phyloP scores from a whole-genome alignment of 1,284 basidiomycete species.

The Fomitiporia mediterranea region DNA sequence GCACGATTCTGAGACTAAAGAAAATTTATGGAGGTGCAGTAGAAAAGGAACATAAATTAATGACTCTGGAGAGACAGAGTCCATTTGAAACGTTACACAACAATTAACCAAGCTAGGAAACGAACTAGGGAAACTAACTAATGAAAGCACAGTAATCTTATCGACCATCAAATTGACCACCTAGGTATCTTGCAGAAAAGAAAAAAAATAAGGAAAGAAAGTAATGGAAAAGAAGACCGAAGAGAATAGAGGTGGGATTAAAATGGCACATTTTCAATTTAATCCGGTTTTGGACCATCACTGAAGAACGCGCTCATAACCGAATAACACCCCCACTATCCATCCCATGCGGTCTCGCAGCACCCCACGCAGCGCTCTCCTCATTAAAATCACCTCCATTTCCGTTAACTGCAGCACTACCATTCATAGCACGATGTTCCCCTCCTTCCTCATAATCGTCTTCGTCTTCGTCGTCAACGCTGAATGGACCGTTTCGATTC shows the following conservation, averaged over 20 bases:
- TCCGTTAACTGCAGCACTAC: not conserved
- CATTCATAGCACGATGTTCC: not conserved
- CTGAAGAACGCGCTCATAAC: slow-evolving; percentile 23
- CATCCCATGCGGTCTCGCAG: slow-evolving; percentile 25
- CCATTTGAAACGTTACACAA: not conserved
- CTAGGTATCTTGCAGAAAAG: too few species aligned
- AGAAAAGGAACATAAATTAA: not conserved
- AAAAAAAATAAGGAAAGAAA: too few species aligned
- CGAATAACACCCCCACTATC: slow-evolving; percentile 32
- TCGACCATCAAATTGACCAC: not conserved
- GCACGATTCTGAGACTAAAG: too few species aligned
- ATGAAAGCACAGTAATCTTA: not conserved
- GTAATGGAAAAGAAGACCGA: not conserved
- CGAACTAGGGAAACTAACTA: not conserved
- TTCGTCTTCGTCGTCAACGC: slow-evolving; percentile 18
- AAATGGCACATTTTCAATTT: too few species aligned
- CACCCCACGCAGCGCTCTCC: slow-evolving; percentile 19
- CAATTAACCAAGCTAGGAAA: not conserved
- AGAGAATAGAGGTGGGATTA: too few species aligned
- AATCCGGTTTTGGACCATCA: too few species aligned
- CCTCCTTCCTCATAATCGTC: slow-evolving; percentile 9
- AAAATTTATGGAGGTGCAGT: too few species aligned
- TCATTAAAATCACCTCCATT: slow-evolving; percentile 9
- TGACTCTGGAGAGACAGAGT: not conserved
- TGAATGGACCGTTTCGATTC: slow-evolving; percentile 26